Base-by-base conservation (phyloP, 2,329 filamentous ascomycete genomes). In the Exserohilum rostratum region DNA sequence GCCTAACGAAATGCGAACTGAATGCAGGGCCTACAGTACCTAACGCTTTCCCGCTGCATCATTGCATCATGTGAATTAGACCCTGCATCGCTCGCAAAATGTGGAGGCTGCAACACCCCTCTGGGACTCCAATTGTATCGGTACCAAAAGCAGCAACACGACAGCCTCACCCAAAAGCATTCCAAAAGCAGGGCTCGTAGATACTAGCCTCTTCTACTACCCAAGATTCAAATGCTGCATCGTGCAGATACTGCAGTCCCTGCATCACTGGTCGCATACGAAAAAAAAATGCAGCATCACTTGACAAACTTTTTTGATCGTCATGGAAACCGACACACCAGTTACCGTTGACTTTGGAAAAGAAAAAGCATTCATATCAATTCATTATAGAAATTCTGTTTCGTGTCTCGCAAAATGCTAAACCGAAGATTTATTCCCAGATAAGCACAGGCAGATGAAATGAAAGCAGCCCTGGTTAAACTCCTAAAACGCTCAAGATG, bases 401-500 rank as follows among this genome's bases (percentile, higher is more conserved):
- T 22, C 17, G 15, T 6, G 5, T 20, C 17, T 15, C 17, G 35
- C 35, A 10, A 20, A n/a, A 38, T 38, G 22, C 22, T 7, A 25
- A 25, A 25, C 22, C 22, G 22, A 25, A 25, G 4, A 25, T 25
- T 5, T 25, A 25, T 25, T 46, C 38, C 30, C 35, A 48, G 39
- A 22, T 46, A 9, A 40, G 29, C 25, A 29, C 47, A 38, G 45
- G 47, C n/a, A 35, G n/a, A 25, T 7, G 22, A 25, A 25, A 7
- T 45, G 4, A 9, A 43, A 34, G 29, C 30, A 49, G 42, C 17
- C 40, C 44, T 33, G 22, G 22, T 13, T 31, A 33, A 50, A 57
- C 49, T 57, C 53, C 53, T 46, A 42, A 57, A 59, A 25, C 53
- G 50, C 53, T 48, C 53, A 38, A 38, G 46, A 25, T 25, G 22